A percentile compares a stretch with the other conserved stretches of the same genome.
phyloP scores from a whole-genome alignment of 768 basidiomycete genomes.

The Suillus fuscotomentosus region DNA sequence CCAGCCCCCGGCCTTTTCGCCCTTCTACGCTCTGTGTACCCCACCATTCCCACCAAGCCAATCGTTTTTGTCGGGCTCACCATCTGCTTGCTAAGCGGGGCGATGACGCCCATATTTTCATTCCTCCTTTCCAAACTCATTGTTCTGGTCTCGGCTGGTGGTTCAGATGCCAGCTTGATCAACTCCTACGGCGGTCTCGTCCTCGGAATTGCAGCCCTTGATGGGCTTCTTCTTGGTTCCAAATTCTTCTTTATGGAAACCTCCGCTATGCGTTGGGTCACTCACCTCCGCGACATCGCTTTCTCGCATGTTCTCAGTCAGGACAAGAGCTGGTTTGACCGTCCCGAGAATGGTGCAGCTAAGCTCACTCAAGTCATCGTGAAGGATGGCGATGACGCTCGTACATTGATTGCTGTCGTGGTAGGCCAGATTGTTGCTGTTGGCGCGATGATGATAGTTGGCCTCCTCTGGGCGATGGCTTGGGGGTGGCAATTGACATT shows the following conservation, averaged over 20 bases:
- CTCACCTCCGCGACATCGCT: constrained; percentile 53
- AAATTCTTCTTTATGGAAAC: constrained; percentile 84
- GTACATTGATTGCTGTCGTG: constrained; percentile 70
- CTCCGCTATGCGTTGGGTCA: constrained; percentile 73
- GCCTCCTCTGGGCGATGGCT: constrained; percentile 86
- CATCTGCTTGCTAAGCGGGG: constrained; percentile 70
- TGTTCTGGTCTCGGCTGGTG: constrained; percentile 71
- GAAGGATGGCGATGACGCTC: constrained; percentile 89
- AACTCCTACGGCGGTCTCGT: constrained; percentile 72
- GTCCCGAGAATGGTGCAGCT: constrained; percentile 53
- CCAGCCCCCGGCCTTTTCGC: constrained; percentile 23
- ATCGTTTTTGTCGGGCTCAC: constrained; percentile 68
- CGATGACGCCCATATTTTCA: constrained; percentile 91
- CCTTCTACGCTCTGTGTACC: constrained; percentile 57
- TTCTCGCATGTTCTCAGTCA: constrained; percentile 66
- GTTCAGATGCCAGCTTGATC: constrained; percentile 57
- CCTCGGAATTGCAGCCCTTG: constrained; percentile 69
- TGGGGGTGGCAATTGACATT: constrained; percentile 92
- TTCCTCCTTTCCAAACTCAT: constrained; percentile 82
- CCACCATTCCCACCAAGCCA: constrained; percentile 72
- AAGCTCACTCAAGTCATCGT: constrained; percentile 72
- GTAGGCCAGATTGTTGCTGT: constrained; percentile 74
- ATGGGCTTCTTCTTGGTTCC: constrained; percentile 71
- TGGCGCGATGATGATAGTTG: constrained; percentile 75
- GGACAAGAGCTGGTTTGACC: constrained; percentile 89